Evolutionary conservation across 2,329 filamentous ascomycete genomes (phyloP).

Genomic region (Cercospora beticola): DNA sequence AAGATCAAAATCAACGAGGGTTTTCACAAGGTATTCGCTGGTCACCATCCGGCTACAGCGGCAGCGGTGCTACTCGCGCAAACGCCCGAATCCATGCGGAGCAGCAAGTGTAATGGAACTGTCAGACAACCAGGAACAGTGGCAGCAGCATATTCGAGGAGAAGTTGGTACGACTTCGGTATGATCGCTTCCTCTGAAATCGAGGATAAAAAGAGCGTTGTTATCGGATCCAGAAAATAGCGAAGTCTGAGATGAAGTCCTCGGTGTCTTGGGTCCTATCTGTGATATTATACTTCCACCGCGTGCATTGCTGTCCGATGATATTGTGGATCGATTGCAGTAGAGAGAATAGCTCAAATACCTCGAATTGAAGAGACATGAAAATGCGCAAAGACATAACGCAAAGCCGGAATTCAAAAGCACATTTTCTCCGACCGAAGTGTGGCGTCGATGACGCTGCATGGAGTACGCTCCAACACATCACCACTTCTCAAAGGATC

Average conservation of each 20-base stretch:
- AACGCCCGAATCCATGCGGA: background rate
- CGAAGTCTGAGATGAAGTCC: background rate
- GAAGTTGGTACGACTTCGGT: no score
- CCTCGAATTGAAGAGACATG: no score
- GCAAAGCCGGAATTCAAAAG: background rate
- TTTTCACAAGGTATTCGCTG: background rate
- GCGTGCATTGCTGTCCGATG: no score
- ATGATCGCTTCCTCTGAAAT: no score
- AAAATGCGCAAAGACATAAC: background rate
- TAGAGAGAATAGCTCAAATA: no score
- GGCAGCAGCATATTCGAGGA: background rate
- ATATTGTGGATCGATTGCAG: no score
- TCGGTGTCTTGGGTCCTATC: background rate
- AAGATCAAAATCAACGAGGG: background rate
- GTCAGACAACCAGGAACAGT: background rate
- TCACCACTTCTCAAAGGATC: background rate
- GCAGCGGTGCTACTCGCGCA: background rate
- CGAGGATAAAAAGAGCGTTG: no score
- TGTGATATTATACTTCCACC: no score
- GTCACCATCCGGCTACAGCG: background rate
- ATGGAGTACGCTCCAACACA: background rate
- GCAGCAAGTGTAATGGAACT: no score
- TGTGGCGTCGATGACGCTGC: constrained; percentile 2
- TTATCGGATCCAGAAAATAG: no score
- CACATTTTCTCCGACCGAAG: background rate